phyloP scores from a whole-genome alignment of 1,284 basidiomycete genomes.

The Coniferiporia sulphurascens region DNA sequence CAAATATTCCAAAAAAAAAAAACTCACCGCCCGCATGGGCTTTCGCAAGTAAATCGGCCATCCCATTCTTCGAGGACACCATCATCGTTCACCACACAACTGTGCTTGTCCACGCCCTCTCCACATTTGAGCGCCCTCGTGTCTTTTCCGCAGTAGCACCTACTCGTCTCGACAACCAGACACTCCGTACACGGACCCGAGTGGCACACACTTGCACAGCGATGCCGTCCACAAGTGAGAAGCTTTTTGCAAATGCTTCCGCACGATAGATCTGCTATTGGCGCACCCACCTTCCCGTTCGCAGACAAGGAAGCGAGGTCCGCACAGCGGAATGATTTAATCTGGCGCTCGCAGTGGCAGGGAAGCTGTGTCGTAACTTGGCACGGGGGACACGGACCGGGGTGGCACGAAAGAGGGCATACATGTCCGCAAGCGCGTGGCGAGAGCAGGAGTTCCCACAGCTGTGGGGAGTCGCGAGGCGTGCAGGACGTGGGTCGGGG shows the following conservation, averaged over 20 bases:
- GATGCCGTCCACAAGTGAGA: slow-evolving; percentile 67
- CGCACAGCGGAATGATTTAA: slow-evolving; percentile 62
- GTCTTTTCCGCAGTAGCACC: slow-evolving; percentile 78
- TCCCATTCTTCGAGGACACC: slow-evolving; percentile 20
- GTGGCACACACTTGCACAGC: slow-evolving; percentile 63
- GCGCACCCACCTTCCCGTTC: slow-evolving; percentile 22
- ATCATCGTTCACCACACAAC: slow-evolving; percentile 28
- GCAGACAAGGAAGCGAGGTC: slow-evolving; percentile 32
- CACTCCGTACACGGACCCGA: slow-evolving; percentile 68
- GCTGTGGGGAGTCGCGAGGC: slow-evolving; percentile 77
- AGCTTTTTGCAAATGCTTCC: slow-evolving; percentile 54
- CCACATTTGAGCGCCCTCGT: slow-evolving; percentile 62
- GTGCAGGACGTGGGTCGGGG: slow-evolving; percentile 64
- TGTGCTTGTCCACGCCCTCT: slow-evolving; percentile 38
- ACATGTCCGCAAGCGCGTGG: slow-evolving; percentile 57
- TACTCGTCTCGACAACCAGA: slow-evolving; percentile 43
- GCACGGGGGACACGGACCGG: slow-evolving; percentile 77
- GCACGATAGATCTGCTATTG: slow-evolving; percentile 53
- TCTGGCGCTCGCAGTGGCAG: slow-evolving; percentile 66
- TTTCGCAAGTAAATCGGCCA: slow-evolving; percentile 32
- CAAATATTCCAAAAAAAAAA: slow-evolving; percentile 1
- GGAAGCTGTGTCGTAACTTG: slow-evolving; percentile 45
- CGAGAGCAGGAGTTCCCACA: slow-evolving; percentile 79
- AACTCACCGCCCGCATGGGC: slow-evolving; percentile 54
- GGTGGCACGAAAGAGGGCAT: slow-evolving; percentile 68